Percentiles rank a stretch among this genome's conserved stretches.
Evolutionary conservation across 1,139 yeast species (phyloP).

Genomic region (Candida sp.): DNA sequence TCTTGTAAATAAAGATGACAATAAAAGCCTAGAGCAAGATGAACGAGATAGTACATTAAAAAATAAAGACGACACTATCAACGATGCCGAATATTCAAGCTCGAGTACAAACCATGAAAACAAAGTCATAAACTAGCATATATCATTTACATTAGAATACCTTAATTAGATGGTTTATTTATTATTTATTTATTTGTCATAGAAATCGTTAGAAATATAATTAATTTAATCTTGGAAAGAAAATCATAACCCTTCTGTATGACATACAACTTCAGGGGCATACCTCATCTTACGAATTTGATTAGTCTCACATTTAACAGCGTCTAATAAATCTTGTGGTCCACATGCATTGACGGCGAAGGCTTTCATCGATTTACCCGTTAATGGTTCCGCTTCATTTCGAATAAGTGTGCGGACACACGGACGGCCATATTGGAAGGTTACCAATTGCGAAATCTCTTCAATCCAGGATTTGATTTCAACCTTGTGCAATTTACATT

Average conservation of each 20-base stretch:
- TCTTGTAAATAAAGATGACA: background rate
- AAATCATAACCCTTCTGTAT: conserved; percentile 24
- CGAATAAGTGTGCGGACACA: conserved; percentile 6
- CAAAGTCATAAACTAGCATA: background rate
- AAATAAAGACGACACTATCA: background rate
- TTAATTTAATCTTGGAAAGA: too few relatives aligned
- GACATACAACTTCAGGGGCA: conserved; percentile 34
- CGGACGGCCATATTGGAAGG: conserved; percentile 9
- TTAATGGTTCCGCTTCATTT: conserved; percentile 5
- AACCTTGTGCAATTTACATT: background rate
- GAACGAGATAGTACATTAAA: background rate
- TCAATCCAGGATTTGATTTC: background rate
- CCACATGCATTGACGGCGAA: conserved; percentile 41
- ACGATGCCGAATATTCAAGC: background rate
- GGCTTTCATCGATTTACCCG: conserved; percentile 13
- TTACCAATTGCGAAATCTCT: background rate
- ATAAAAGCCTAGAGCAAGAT: background rate
- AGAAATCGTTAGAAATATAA: background rate
- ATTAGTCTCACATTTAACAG: conserved; percentile 25
- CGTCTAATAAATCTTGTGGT: conserved; percentile 23
- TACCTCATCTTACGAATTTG: conserved; percentile 19
- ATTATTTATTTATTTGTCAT: background rate
- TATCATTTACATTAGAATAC: too few relatives aligned
- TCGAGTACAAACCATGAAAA: conserved; percentile 1
- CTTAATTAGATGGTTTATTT: too few relatives aligned